Evolutionary conservation across 2,329 filamentous ascomycete genomes (phyloP), one percentile per base, ranked within the genome.

Genomic region (Dothideomycetidae sp.): DNA sequence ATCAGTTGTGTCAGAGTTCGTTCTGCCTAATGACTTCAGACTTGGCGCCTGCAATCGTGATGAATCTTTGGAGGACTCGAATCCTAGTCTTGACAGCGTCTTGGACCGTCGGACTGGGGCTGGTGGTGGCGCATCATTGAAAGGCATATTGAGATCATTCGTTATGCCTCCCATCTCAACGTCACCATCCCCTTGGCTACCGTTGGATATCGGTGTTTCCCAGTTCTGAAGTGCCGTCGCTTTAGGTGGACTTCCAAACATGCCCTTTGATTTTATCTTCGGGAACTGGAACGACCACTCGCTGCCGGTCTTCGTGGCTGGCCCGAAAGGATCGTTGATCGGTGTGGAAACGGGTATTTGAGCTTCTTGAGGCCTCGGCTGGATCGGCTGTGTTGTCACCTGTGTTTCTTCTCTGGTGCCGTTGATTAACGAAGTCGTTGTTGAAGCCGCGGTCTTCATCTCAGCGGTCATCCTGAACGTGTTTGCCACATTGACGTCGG

Each of bases 381-480:
- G 36, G 4, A 38, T 16, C 12, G 36, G 16, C 26, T 38, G 36
- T 12, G 36, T 12, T 3, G 29, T 11, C 3, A 11, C 12, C 5
- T 31, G n/a, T 5, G 12, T 7, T 10, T 38, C 36, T 3, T 33
- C 30, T 16, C 11, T 10, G 7, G 17, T 35, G 17, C 30, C 34
- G 31, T 21, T 37, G 37, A 33, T 44, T 3, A 52, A 38, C 40
- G 47, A 15, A 36, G 31, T 46, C 35, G 51, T 45, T 44, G 52
- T 56, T 30, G 73, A 56, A 33, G 67, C 57, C 16, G 63, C 60
- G 37, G 30, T 19, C 18, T 71, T 58, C 58, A 81, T 68, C 44
- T 81, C 76, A 14, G 70, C 62, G 11, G 71, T 83, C 48, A 80
- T 62, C 53, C 77, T 84, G 62, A 93, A 98, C 44, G 94, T 81